Evolutionary conservation across 106 monocot genomes (phyloP).

Genomic region (Dioscorea zingiberensis): DNA sequence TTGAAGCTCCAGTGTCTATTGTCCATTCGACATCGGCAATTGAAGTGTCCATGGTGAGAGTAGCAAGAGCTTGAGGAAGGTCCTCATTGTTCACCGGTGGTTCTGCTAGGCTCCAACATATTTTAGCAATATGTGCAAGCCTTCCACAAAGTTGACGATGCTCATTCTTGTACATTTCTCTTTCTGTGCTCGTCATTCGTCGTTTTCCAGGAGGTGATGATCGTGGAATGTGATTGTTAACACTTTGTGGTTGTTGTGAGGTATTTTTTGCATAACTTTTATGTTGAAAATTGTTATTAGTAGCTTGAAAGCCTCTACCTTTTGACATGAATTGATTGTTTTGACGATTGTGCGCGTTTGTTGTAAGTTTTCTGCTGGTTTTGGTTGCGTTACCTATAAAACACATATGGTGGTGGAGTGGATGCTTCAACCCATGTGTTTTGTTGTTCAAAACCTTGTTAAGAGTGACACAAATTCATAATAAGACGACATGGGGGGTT

Average conservation of each 20-base stretch:
- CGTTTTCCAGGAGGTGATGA: too few relatives aligned
- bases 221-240: neutral
- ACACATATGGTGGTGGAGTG: neutral
- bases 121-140: neutral
- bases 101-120: neutral
- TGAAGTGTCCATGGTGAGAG: neutral
- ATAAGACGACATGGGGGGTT: constrained; percentile 4
- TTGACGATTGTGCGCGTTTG: too few relatives aligned
- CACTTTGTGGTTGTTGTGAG: neutral
- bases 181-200: too few relatives aligned
- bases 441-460: neutral
- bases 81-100: neutral
- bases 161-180: too few relatives aligned
- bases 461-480: neutral
- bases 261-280: neutral
- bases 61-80: neutral
- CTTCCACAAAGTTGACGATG: neutral
- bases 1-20: neutral
- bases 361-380: too few relatives aligned
- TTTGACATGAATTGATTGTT: too few relatives aligned
- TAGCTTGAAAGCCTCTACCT: too few relatives aligned
- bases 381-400: neutral
- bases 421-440: neutral
- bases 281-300: neutral
- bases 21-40: neutral